A percentile compares a stretch with the other conserved stretches of the same genome.
These are phyloP conservation scores for Glycyrrhiza uralensis DNA, from an alignment of 306 rosid species.

Conservation along the genomic window DNA sequence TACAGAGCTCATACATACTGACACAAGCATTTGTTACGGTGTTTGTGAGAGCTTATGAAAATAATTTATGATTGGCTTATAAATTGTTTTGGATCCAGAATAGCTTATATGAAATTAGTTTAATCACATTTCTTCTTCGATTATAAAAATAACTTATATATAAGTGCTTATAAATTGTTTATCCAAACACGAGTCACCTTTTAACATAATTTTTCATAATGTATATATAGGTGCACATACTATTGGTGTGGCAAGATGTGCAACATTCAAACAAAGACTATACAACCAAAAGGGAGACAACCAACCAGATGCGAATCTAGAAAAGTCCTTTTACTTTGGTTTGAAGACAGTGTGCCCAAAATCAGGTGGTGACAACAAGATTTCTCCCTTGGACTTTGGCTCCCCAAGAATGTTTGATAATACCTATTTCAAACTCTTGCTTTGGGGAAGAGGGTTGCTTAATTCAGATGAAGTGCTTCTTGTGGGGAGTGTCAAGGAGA, in stretches of 20 bases:
- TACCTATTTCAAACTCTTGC: constrained; percentile 60
- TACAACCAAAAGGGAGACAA: constrained; percentile 84
- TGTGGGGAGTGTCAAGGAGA: constrained; percentile 42
- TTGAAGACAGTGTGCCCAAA: constrained; percentile 70
- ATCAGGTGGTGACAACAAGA: constrained; percentile 65
- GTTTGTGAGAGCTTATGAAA: no score
- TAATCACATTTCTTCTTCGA: no score
- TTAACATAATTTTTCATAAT: neutral
- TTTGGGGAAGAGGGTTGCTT: constrained; percentile 68
- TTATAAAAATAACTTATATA: no score
- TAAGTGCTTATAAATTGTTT: neutral
- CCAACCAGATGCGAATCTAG: constrained; percentile 66
- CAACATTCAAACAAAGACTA: constrained; percentile 74
- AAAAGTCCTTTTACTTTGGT: constrained; percentile 53
- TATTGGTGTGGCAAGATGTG: constrained; percentile 77
- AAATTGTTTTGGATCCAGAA: neutral
- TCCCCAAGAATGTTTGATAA: constrained; percentile 74
- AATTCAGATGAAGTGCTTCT: constrained; percentile 76
- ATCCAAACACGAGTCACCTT: neutral
- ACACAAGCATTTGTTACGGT: no score
- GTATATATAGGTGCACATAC: constrained; percentile 71
- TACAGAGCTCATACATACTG: no score
- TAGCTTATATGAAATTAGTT: no score
- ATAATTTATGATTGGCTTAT: no score
- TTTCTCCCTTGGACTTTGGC: constrained; percentile 69